Evolutionary conservation across 148 eudicot species (phyloP), one percentile per base, ranked within the genome.

Genomic region (Persicaria maculosa): DNA sequence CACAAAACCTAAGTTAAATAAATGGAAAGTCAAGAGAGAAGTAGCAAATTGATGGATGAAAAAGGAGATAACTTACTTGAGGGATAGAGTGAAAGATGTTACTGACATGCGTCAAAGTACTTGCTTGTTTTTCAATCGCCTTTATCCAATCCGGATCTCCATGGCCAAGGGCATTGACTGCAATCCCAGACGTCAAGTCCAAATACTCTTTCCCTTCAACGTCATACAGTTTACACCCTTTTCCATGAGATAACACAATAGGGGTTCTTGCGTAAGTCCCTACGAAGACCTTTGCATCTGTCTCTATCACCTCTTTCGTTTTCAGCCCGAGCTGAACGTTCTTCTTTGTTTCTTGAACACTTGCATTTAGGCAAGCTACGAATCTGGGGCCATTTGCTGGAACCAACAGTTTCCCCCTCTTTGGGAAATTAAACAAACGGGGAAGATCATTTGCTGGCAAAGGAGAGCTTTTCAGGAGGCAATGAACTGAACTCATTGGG

Each of bases 101-200:
- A 89, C 98, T 88, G 62, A 90, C 96, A 81, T 94, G 98, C 12
- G 91, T 78, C 43, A 91, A 81, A 7, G 65, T 19, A 52, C 47
- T 72, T 17, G 92, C 96, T 74, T 90, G 95, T 46, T 81, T 71
- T 1, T 84, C 48, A 50, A 94, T 84, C 0, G 93, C 88, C n/a
- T 75, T 70, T n/a, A 85, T 72, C 93, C 93, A 94, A 83, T 90
- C 93, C 9, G 87, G 82, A 77, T 94, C 96, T 11, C 85, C 85
- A 81, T 91, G 93, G 17, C 98, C 98, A 4, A 94, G 89, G 0
- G 97, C 90, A 87, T 91, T 94, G 4, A 91, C 98, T 0, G 97
- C 97, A 78, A 94, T 87, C 65, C 98, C 98, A 3, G 96, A 86
- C 3, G 90, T 84, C 83, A 94, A 48, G 78, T 94, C 98, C 82